Evolutionary conservation across 305 asterid species (phyloP).

Genomic region (Petunia hybrid): DNA sequence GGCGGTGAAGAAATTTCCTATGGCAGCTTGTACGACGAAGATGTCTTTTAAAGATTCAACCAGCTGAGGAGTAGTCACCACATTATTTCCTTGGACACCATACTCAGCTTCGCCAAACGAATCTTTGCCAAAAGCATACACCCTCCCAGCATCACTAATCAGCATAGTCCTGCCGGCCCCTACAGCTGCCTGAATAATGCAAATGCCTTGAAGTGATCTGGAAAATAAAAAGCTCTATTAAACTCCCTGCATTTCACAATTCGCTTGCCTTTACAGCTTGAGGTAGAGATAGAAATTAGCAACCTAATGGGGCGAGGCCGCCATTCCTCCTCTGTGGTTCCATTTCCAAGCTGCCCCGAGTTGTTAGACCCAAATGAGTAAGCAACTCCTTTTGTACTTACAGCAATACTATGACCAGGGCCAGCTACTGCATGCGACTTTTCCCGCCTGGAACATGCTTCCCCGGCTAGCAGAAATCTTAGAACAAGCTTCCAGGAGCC

Average conservation of each 20-base stretch:
- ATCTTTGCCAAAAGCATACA: conserved; percentile 88
- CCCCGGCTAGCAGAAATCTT: conserved; percentile 89
- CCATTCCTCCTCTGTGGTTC: conserved; percentile 67
- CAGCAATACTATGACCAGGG: conserved; percentile 94
- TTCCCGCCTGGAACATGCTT: conserved; percentile 80
- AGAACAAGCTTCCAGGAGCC: conserved; percentile 96
- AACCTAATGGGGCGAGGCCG: conserved; percentile 81
- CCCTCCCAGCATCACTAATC: conserved; percentile 77
- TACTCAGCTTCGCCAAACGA: conserved; percentile 85
- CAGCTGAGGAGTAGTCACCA: conserved; percentile 69
- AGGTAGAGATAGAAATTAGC: conserved; percentile 24
- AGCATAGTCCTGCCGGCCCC: conserved; percentile 92
- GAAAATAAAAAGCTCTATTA: conserved; percentile 47
- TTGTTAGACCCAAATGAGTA: conserved; percentile 84
- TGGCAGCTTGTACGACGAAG: conserved; percentile 94
- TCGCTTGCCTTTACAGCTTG: conserved; percentile 12
- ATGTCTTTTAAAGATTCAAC: conserved; percentile 90
- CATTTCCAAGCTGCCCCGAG: conserved; percentile 97
- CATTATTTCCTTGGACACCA: conserved; percentile 71
- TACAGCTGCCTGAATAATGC: conserved; percentile 84
- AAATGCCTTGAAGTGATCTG: conserved; percentile 87
- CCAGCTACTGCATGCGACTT: conserved; percentile 95
- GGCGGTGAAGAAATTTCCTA: conserved; percentile 94
- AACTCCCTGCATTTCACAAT: conserved; percentile 18
- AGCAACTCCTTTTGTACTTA: conserved; percentile 81